A percentile compares a stretch with the other conserved stretches of the same genome.
Evolutionary conservation across 495 filamentous ascomycete genomes (phyloP).

Genomic region (Penicillium samsonianum): DNA sequence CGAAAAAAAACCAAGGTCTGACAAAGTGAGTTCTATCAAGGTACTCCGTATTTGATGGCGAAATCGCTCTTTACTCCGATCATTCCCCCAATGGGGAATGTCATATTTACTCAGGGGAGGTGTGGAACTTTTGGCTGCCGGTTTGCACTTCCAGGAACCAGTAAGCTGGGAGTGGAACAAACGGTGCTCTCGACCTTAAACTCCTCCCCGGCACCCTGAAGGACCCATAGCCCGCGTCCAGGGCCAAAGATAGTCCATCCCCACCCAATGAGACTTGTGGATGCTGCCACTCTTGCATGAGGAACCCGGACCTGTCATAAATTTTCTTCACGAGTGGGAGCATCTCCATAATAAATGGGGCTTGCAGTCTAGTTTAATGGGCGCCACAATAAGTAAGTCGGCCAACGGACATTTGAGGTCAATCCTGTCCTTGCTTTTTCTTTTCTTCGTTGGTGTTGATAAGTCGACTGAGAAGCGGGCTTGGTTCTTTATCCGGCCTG

Average conservation of each 20-base stretch:
- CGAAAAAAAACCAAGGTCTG: not conserved
- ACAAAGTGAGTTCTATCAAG: not conserved
- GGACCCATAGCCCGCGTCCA: not conserved
- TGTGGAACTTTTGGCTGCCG: slow-evolving; percentile 8
- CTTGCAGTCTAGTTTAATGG: not conserved
- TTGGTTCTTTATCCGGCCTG: slow-evolving; percentile 28
- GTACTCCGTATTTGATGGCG: not conserved
- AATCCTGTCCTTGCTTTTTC: not conserved
- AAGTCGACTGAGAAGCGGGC: slow-evolving; percentile 23
- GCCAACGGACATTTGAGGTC: not conserved
- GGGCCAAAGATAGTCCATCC: slow-evolving; percentile 7
- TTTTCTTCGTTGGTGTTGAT: slow-evolving; percentile 17
- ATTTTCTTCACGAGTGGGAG: not conserved
- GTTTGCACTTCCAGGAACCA: slow-evolving; percentile 5
- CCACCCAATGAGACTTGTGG: slow-evolving; percentile 9
- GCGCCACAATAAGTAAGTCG: not conserved
- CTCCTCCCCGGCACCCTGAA: not conserved
- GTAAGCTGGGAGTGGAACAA: slow-evolving; percentile 2
- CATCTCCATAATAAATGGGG: not conserved
- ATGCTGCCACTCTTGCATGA: slow-evolving; percentile 3
- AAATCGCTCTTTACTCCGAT: slow-evolving; percentile 5
- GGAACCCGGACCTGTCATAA: slow-evolving; percentile 7
- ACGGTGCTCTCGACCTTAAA: slow-evolving; percentile 10
- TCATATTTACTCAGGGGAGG: slow-evolving; percentile 3
- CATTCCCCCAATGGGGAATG: slow-evolving; percentile 12